phyloP scores from a whole-genome alignment of 108 stramenopile genomes.

The Ochromonas danica region DNA sequence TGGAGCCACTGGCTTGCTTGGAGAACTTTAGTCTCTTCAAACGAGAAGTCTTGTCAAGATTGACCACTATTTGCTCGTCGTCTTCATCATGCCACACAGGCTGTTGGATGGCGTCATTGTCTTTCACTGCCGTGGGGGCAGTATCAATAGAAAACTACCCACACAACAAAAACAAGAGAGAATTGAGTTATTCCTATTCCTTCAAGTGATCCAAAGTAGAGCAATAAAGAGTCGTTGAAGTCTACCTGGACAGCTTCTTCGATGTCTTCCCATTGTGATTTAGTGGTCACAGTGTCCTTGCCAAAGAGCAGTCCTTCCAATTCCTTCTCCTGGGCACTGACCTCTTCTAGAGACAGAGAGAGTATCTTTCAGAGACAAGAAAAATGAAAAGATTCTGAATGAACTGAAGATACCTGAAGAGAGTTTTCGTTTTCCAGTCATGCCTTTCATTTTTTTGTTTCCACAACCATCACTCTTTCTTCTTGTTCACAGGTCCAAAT shows the following conservation, averaged over 20 bases:
- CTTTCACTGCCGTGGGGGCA: not conserved
- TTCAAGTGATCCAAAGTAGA: not conserved
- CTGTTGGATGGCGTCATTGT: not conserved
- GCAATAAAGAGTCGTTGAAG: not conserved
- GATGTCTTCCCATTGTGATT: not conserved
- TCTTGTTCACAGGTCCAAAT: too few relatives aligned
- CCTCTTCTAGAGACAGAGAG: too few relatives aligned
- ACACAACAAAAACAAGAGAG: not conserved
- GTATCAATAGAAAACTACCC: not conserved
- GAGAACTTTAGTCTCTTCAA: not conserved
- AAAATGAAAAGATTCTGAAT: too few relatives aligned
- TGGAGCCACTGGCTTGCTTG: not conserved
- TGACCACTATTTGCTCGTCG: not conserved
- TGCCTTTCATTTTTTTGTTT: not conserved
- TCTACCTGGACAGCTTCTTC: not conserved
- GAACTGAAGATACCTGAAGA: too few relatives aligned
- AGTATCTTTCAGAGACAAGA: too few relatives aligned
- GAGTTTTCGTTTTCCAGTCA: not conserved
- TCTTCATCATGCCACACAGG: constrained; percentile 30
- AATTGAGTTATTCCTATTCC: not conserved
- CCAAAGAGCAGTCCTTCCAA: not conserved
- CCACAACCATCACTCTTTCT: too few relatives aligned
- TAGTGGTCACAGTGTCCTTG: not conserved
- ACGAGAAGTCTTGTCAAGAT: not conserved
- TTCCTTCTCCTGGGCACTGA: not conserved